phyloP scores from a whole-genome alignment of 148 eudicot species.

The Vaccinium macrocarpon region DNA sequence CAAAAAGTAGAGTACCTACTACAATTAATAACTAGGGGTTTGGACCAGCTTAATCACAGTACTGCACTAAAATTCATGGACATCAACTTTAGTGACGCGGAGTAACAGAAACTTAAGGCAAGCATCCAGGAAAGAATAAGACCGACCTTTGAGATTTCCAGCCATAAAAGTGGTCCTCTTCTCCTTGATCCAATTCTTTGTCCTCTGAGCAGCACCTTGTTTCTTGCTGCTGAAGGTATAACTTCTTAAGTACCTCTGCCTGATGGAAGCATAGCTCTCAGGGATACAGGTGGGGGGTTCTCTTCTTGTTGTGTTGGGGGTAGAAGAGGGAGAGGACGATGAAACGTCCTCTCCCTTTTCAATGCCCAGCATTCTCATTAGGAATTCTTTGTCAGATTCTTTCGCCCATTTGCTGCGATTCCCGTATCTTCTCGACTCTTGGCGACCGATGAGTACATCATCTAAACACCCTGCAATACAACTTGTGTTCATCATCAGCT shows the following conservation, averaged over 20 bases:
- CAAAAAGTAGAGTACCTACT: neutral
- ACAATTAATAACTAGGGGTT: neutral
- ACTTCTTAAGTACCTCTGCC: neutral
- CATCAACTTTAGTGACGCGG: neutral
- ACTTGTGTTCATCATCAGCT: neutral
- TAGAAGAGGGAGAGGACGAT: neutral
- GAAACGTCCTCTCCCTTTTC: neutral
- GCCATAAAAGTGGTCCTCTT: neutral
- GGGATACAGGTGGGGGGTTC: neutral
- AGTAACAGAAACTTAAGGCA: neutral
- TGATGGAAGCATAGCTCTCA: neutral
- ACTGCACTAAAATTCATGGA: neutral
- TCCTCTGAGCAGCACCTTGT: neutral
- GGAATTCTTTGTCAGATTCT: neutral
- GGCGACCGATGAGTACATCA: neutral
- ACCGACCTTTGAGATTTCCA: neutral
- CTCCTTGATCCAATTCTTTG: conserved; percentile 5
- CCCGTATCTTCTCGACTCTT: neutral
- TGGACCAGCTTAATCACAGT: too few relatives aligned
- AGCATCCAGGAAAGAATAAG: neutral
- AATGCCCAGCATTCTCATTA: neutral
- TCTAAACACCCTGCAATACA: conserved; percentile 3
- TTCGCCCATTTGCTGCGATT: neutral
- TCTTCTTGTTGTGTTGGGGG: neutral
- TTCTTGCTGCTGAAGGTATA: neutral